A percentile compares a stretch with the other conserved stretches of the same genome.
Conservation (phyloP, 768 basidiomycete species). For the Xerocomellus chrysenteron region DNA sequence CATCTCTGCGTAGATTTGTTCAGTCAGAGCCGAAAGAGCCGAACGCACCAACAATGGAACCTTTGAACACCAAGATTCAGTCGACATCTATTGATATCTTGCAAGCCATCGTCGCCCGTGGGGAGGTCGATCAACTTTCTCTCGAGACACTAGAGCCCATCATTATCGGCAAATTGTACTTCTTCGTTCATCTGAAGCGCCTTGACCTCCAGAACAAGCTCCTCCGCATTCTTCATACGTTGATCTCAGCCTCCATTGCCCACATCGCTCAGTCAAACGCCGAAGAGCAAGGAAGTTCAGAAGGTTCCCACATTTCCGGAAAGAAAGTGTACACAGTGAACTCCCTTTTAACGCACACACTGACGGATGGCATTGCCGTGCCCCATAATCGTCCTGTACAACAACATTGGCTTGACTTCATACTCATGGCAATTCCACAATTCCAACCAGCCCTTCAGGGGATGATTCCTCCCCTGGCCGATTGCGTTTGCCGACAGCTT, state of each 20-base stretch:
- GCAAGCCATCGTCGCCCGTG: conserved; percentile 77
- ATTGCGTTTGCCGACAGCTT: conserved; percentile 76
- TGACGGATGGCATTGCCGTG: conserved; percentile 76
- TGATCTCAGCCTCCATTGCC: conserved; percentile 65
- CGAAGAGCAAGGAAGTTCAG: conserved; percentile 34
- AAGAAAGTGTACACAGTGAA: conserved; percentile 52
- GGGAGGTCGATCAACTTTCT: conserved; percentile 64
- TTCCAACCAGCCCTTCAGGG: conserved; percentile 71
- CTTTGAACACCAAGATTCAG: conserved; percentile 66
- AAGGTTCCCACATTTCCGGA: conserved; percentile 34
- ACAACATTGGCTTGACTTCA: conserved; percentile 97
- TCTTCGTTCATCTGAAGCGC: conserved; percentile 62
- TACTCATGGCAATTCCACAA: conserved; percentile 86
- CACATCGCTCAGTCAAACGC: conserved; percentile 28
- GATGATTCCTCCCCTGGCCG: conserved; percentile 71
- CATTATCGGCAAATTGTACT: conserved; percentile 73
- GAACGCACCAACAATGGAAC: conserved; percentile 50
- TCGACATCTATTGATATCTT: conserved; percentile 77
- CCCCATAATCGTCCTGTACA: conserved; percentile 73
- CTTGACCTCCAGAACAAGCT: conserved; percentile 92
- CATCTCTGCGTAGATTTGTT: conserved; percentile 51
- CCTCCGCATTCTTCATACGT: conserved; percentile 84
- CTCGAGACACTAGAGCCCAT: conserved; percentile 68
- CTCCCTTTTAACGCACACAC: conserved; percentile 70
- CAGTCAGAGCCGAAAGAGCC: conserved; percentile 70